phyloP scores from a whole-genome alignment of 2,329 filamentous ascomycete species.

The Nemania bipapillata region DNA sequence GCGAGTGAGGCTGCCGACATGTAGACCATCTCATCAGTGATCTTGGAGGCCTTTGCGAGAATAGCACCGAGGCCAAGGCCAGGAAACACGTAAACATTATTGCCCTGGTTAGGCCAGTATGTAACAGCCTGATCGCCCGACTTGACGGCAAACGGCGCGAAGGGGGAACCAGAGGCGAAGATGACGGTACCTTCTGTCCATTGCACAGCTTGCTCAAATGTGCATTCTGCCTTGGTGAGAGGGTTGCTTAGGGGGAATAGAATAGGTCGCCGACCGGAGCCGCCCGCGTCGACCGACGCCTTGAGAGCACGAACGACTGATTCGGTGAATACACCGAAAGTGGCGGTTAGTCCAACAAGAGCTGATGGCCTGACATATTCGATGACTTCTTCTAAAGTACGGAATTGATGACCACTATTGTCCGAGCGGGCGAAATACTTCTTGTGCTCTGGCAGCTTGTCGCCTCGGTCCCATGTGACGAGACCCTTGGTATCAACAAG shows the following conservation, averaged over 20 bases:
- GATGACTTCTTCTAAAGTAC: slow-evolving; percentile 87
- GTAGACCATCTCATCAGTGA: slow-evolving; percentile 98
- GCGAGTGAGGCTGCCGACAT: slow-evolving; percentile 85
- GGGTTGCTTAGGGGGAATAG: slow-evolving; percentile 98
- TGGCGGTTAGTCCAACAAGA: slow-evolving; percentile 92
- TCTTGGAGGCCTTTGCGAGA: slow-evolving; percentile 82
- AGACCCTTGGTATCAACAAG: slow-evolving; percentile 97
- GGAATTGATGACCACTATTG: slow-evolving; percentile 75
- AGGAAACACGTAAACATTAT: slow-evolving; percentile 94
- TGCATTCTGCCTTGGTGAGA: slow-evolving; percentile 95
- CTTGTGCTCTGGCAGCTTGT: slow-evolving; percentile 91
- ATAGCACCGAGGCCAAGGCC: slow-evolving; percentile 94
- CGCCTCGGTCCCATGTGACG: slow-evolving; percentile 90
- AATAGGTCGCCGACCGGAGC: slow-evolving; percentile 80
- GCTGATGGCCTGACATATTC: slow-evolving; percentile 96
- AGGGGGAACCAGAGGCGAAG: slow-evolving; percentile 95
- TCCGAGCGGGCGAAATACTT: slow-evolving; percentile 74
- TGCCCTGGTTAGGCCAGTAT: slow-evolving; percentile 84
- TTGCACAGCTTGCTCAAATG: slow-evolving; percentile 89
- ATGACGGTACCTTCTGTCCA: slow-evolving; percentile 91
- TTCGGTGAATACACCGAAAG: slow-evolving; percentile 93
- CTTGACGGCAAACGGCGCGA: slow-evolving; percentile 77
- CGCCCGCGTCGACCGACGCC: slow-evolving; percentile 70
- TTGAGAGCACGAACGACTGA: slow-evolving; percentile 79
- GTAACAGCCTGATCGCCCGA: slow-evolving; percentile 68